Percentiles rank a stretch among this genome's conserved stretches.
phyloP scores from a whole-genome alignment of 169 alveolate genomes.

The Cryptosporidium ryanae region DNA sequence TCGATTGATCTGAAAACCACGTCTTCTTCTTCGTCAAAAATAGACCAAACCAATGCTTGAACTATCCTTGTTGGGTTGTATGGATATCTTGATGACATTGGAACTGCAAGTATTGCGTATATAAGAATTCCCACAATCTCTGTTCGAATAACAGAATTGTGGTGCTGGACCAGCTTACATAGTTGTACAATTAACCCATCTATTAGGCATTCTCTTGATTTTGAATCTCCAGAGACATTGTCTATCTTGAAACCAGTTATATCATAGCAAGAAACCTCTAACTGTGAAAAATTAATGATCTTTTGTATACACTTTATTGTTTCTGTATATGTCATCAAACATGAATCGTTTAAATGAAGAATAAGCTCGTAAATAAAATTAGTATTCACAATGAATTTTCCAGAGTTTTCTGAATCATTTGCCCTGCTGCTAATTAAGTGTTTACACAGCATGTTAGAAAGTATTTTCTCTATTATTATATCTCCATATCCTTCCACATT shows the following conservation, averaged over 20 bases:
- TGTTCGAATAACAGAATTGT: slow-evolving; percentile 43
- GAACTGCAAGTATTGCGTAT: slow-evolving; percentile 66
- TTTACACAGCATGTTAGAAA: slow-evolving; percentile 41
- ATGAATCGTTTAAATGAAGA: slow-evolving; percentile 60
- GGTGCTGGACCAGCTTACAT: slow-evolving; percentile 63
- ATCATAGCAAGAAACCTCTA: slow-evolving; percentile 19
- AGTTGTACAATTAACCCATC: slow-evolving; percentile 69
- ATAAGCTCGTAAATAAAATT: slow-evolving; percentile 67
- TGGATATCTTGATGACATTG: slow-evolving; percentile 72
- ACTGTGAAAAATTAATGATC: slow-evolving; percentile 59
- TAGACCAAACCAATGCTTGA: slow-evolving; percentile 74
- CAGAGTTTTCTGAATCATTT: slow-evolving; percentile 30
- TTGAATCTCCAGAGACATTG: background rate
- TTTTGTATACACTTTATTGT: slow-evolving; percentile 65
- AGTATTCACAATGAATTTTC: slow-evolving; percentile 54
- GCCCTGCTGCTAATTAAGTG: slow-evolving; percentile 45
- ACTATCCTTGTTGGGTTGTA: slow-evolving; percentile 71
- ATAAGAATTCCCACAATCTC: slow-evolving; percentile 67
- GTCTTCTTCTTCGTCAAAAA: slow-evolving; percentile 71
- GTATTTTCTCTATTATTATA: slow-evolving; percentile 57
- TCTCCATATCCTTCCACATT: slow-evolving; percentile 49
- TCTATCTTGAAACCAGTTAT: background rate
- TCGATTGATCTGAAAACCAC: slow-evolving; percentile 71
- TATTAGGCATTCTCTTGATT: slow-evolving; percentile 56
- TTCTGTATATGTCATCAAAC: slow-evolving; percentile 59